Evolutionary conservation across 2,329 filamentous ascomycete genomes (phyloP).

Genomic region (Didymella pomorum): DNA sequence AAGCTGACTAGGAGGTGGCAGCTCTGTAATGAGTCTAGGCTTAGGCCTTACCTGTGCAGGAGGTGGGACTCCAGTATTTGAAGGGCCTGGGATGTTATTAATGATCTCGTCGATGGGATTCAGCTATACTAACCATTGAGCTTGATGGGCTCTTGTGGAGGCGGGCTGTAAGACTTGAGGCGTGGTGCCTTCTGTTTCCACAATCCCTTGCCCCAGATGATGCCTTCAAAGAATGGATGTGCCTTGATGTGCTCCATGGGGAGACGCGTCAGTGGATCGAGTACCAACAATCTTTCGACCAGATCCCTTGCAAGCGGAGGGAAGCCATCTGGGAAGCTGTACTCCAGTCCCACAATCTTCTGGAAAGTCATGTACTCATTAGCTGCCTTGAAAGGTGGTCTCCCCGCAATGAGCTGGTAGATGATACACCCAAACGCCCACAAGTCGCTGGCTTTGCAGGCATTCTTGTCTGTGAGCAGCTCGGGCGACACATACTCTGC

Average conservation of each 20-base stretch:
- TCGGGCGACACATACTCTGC: constrained; percentile 98
- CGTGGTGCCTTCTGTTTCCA: constrained; percentile 92
- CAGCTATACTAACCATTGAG: constrained; percentile 52
- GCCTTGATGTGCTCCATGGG: constrained; percentile 97
- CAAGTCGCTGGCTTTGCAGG: constrained; percentile 95
- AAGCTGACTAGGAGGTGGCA: constrained; percentile 93
- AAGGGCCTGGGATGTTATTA: constrained; percentile 38
- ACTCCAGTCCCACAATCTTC: constrained; percentile 94
- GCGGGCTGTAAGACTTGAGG: constrained; percentile 82
- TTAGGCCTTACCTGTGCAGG: constrained; percentile 62
- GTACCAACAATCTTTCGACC: constrained; percentile 86
- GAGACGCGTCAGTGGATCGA: constrained; percentile 83
- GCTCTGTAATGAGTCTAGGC: constrained; percentile 82
- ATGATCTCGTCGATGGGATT: constrained; percentile 16
- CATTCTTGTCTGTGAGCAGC: constrained; percentile 93
- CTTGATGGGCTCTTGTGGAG: constrained; percentile 71
- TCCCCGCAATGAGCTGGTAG: constrained; percentile 93
- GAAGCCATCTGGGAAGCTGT: constrained; percentile 90
- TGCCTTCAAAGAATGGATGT: constrained; percentile 91
- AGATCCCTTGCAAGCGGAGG: constrained; percentile 85
- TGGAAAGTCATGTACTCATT: constrained; percentile 98
- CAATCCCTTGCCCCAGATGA: constrained; percentile 80
- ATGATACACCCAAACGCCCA: constrained; percentile 99
- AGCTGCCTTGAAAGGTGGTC: constrained; percentile 93
- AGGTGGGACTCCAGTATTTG: constrained; percentile 35